A percentile compares a stretch with the other conserved stretches of the same genome.
phyloP scores from a whole-genome alignment of 306 rosid species.

The Luffa acutangula region DNA sequence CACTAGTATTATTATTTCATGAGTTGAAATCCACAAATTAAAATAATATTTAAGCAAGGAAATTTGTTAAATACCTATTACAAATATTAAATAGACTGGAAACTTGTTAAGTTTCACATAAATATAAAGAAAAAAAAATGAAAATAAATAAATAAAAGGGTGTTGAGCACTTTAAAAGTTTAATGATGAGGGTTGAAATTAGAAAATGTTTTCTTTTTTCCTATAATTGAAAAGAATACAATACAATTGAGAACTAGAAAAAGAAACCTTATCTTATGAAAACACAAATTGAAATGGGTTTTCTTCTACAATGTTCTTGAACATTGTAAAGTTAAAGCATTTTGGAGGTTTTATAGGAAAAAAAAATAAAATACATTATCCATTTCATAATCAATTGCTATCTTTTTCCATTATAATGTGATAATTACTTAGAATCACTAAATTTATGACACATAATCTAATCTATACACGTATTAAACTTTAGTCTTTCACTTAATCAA shows the following conservation, averaged over 20 bases:
- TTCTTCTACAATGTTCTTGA: conserved; percentile 7
- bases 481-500: neutral
- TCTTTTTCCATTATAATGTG: neutral
- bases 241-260: neutral
- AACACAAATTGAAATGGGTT: neutral
- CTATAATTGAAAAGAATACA: neutral
- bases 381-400: neutral
- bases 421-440: neutral
- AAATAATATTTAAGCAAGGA: neutral
- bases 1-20: too few relatives aligned
- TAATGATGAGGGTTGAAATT: neutral
- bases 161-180: neutral
- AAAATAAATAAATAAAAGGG: neutral
- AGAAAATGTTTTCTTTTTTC: neutral
- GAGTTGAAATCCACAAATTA: neutral
- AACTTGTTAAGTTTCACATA: neutral
- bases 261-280: neutral
- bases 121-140: neutral
- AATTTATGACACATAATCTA: neutral
- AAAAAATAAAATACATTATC: neutral
- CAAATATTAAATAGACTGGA: neutral
- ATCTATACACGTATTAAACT: neutral
- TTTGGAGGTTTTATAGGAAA: neutral
- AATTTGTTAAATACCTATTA: neutral
- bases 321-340: neutral